phyloP scores from a whole-genome alignment of 73 alveolate genomes.

The Paramecium sexaurelia region DNA sequence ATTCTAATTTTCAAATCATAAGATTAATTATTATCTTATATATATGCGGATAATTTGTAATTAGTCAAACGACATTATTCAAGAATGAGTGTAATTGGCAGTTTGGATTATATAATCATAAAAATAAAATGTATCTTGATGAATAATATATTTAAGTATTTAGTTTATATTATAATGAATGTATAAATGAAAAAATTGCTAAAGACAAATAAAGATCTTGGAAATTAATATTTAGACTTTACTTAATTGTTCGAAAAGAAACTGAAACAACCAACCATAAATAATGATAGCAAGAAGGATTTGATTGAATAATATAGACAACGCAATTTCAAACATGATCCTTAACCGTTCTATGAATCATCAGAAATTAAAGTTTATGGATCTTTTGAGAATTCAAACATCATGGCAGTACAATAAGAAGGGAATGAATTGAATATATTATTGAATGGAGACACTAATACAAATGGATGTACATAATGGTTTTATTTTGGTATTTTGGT shows the following conservation, averaged over 20 bases:
- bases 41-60: too few relatives aligned
- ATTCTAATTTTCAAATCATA: too few relatives aligned
- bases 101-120: neutral
- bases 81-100: too few relatives aligned
- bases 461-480: constrained; percentile 66
- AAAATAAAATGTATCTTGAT: neutral
- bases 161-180: neutral
- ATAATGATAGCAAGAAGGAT: neutral
- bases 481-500: constrained; percentile 65
- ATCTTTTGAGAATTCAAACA: constrained; percentile 39
- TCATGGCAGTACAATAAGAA: constrained; percentile 23
- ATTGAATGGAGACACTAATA: constrained; percentile 49
- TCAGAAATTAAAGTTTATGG: neutral
- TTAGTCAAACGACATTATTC: too few relatives aligned
- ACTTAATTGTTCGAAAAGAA: constrained; percentile 36
- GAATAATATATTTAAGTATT: neutral
- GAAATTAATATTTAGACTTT: constrained; percentile 29
- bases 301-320: neutral
- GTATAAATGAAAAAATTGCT: constrained; percentile 17
- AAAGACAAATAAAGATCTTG: constrained; percentile 31
- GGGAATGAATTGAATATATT: constrained; percentile 1
- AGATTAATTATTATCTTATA: too few relatives aligned
- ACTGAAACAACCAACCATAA: neutral
- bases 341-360: constrained; percentile 2
- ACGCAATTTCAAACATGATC: constrained; percentile 5